A percentile compares a stretch with the other conserved stretches of the same genome.
Conservation (phyloP, 768 basidiomycete genomes). For the Ramaria sp. region DNA sequence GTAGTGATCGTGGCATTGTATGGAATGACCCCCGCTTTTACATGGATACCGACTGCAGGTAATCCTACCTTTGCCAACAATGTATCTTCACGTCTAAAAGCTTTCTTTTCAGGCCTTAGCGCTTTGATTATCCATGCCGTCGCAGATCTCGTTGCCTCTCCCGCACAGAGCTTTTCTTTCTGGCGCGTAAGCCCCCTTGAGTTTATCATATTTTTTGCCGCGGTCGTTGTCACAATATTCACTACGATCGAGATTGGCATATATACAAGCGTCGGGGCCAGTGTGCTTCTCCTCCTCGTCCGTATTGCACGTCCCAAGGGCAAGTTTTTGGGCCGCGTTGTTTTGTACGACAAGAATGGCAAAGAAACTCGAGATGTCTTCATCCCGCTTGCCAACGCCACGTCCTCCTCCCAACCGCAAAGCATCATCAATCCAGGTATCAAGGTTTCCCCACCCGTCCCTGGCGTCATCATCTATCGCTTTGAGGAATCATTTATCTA, state of each 20-base stretch:
- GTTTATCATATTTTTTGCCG: conserved; percentile 79
- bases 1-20: conserved; percentile 92
- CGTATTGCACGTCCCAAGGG: conserved; percentile 84
- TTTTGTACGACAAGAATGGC: conserved; percentile 15
- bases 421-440: conserved; percentile 59
- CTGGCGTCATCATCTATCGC: conserved; percentile 86
- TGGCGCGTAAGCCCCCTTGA: conserved; percentile 94
- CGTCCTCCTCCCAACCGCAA: conserved; percentile 11
- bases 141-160: conserved; percentile 77
- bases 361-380: conserved; percentile 63
- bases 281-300: conserved; percentile 68
- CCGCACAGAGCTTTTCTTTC: conserved; percentile 71
- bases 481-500: conserved; percentile 86
- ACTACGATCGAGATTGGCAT: conserved; percentile 91
- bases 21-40: conserved; percentile 87
- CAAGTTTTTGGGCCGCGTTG: conserved; percentile 80
- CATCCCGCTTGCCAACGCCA: conserved; percentile 33
- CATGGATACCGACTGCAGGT: conserved; percentile 70
- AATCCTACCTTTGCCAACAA: conserved; percentile 2
- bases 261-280: conserved; percentile 76
- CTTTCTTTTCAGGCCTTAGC: conserved; percentile 48
- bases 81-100: conserved; percentile 10
- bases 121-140: conserved; percentile 95
- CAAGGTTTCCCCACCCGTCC: conserved; percentile 65
- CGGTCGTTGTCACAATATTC: conserved; percentile 85